Evolutionary conservation across 805 yeast genomes (phyloP).

Genomic region (Schwanniomyces vanrijiae): DNA sequence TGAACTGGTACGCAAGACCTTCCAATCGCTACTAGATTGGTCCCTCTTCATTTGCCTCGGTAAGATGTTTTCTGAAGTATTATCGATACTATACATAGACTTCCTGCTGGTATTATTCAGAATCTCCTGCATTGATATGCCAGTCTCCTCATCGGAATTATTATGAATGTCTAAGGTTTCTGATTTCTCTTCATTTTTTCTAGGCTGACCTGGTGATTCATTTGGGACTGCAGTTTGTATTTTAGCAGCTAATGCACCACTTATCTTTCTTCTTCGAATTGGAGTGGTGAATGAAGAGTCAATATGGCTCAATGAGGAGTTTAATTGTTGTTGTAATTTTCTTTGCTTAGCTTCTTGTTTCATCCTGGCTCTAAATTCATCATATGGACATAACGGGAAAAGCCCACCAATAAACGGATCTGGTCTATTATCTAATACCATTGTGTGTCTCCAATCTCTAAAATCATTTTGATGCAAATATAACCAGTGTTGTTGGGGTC

Average conservation of each 20-base stretch:
- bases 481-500: constrained; percentile 99
- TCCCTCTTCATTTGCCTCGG: constrained; percentile 25
- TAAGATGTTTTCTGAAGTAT: constrained; percentile 10
- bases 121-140: constrained; percentile 22
- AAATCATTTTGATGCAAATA: constrained; percentile 94
- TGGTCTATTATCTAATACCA: constrained; percentile 71
- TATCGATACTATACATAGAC: constrained; percentile 13
- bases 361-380: constrained; percentile 57
- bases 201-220: constrained; percentile 96
- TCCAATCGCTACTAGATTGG: constrained; percentile 29
- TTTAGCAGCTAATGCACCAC: constrained; percentile 68
- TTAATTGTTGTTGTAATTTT: constrained; percentile 29
- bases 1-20: constrained; percentile 38
- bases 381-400: constrained; percentile 60
- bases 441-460: constrained; percentile 93
- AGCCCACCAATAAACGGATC: constrained; percentile 68
- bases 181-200: constrained; percentile 53
- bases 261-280: constrained; percentile 61
- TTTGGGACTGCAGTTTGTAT: constrained; percentile 80
- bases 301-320: constrained; percentile 28
- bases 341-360: constrained; percentile 42
- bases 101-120: constrained; percentile 13
- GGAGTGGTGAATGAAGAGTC: constrained; percentile 69
- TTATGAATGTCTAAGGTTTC: constrained; percentile 36
- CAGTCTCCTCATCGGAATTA: constrained; percentile 45